Base-by-base conservation (phyloP, 768 basidiomycete genomes). In the Lactarius sanguifluus region DNA sequence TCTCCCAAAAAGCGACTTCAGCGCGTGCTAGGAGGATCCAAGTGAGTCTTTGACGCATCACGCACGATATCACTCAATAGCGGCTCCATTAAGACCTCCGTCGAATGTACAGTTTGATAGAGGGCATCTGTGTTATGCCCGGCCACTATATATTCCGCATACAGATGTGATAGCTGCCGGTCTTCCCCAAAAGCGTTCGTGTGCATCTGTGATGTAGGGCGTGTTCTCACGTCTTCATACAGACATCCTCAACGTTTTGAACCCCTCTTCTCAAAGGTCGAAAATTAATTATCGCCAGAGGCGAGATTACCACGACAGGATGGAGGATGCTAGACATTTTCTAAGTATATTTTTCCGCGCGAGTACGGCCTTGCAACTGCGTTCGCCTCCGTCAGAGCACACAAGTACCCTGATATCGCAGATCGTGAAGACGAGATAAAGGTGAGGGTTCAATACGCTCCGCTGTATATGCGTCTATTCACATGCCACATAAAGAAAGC, bases 341-440 rank as follows among this genome's bases (percentile, higher is more conserved):
- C 89, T 40, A 95, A 94, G 77, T 89, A 94, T 71, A 79, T 98
- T 2, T 96, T 98, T 72, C 87, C 94, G 10, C 81, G 87, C 47
- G 91, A 94, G 71, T 93, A 88, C 71, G 83, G 84, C 0, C 73
- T 97, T 1, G 73, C 80, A 5, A 90, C 79, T 69, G 81, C 87
- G 2, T 95, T 94, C 67, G 59, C 66, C 5, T 45, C 60, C 15
- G 67, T 66, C 57, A 72, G 64, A 28, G 69, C 67, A 20, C 77
- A 77, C 52, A 75, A 76, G 34, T 78, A 82, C 65, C 79, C 81
- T 3, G 81, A 89, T 71, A 87, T 83, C 71, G 69, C 78, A 20
- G 84, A 90, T 70, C 82, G 87, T 69, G 90, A 92, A 69, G 69
- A 73, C 1, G 90, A 92, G 71, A 90, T 95, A 59, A 82, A 86